Evolutionary conservation across 345 rosid genomes (phyloP).

Genomic region (Triadica sebifera): DNA sequence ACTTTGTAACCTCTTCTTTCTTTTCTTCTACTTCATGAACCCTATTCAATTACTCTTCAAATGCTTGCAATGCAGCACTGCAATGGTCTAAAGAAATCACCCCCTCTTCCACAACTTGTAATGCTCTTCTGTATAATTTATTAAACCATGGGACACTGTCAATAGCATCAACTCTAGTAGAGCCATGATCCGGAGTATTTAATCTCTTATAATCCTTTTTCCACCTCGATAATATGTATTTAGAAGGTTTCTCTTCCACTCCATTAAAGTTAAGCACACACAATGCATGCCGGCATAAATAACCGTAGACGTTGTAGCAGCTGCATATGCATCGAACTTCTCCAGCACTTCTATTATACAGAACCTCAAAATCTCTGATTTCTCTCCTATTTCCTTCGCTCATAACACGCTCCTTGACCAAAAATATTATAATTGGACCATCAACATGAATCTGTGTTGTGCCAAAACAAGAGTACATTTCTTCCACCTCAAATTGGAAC

Average conservation of each 20-base stretch:
- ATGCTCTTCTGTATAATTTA: slow-evolving; percentile 71
- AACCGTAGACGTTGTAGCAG: slow-evolving; percentile 73
- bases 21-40: slow-evolving; percentile 61
- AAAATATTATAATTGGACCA: slow-evolving; percentile 53
- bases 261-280: slow-evolving; percentile 56
- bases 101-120: slow-evolving; percentile 87
- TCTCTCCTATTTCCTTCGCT: slow-evolving; percentile 43
- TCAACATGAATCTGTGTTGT: slow-evolving; percentile 48
- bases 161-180: slow-evolving; percentile 43
- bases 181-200: slow-evolving; percentile 49
- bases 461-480: slow-evolving; percentile 69
- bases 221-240: slow-evolving; percentile 71
- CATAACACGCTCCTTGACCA: slow-evolving; percentile 55
- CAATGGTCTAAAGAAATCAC: slow-evolving; percentile 70
- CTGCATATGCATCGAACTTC: slow-evolving; percentile 77
- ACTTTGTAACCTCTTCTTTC: slow-evolving; percentile 25
- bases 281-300: slow-evolving; percentile 70
- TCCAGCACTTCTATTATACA: slow-evolving; percentile 52
- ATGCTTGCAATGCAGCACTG: slow-evolving; percentile 66
- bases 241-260: slow-evolving; percentile 66
- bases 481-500: slow-evolving; percentile 69
- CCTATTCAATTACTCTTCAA: slow-evolving; percentile 66
- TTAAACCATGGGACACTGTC: slow-evolving; percentile 69
- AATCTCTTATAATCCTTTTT: slow-evolving; percentile 68
- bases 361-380: slow-evolving; percentile 57